Evolutionary conservation across 2,329 filamentous ascomycete species (phyloP), one percentile per base, ranked within the genome.

Genomic region (Arachnomyces sp.): DNA sequence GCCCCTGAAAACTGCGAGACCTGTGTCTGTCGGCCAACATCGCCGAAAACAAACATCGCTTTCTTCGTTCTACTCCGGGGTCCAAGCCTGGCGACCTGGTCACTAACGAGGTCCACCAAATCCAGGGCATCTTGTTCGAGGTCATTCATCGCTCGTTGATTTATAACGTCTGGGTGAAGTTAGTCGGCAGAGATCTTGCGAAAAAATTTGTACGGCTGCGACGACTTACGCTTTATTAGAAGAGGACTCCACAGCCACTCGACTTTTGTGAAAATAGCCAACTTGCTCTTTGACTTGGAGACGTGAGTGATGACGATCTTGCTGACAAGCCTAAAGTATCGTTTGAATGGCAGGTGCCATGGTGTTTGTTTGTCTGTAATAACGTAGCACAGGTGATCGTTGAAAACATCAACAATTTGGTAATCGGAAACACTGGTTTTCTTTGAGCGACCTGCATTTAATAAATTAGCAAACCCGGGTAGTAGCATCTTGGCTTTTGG

Each of bases 241-340:
- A 57, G 69, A 8, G 80, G 81, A 39, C 76, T 69, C 49, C 79
- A 83, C 17, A 78, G 74, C 92, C 92, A 96, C 51, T 87, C 84
- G n/a, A 95, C 78, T 53, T 83, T 84, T 39, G 82, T 85, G 63
- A 86, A 94, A 32, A 96, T 78, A 17, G 88, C 84, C 40, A 98
- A 76, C 66, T 92, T 95, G 62, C 87, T 94, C 60, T 84, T 88
- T 9, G 86, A 88, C 65, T 96, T 96, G 38, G 87, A 81, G 44
- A 90, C 75, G 56, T 96, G 87, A 2, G 92, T 95, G 47, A 98
- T 92, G 48, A 95, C 87, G 47, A 95, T 80, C 63, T 95, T 95
- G 50, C 80, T 90, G 42, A 93, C 78, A 15, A 95, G 70, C 52
- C 82, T 82, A 65, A 96, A 94, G 38, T 79, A 76, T 36, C 79